Evolutionary conservation across 768 basidiomycete genomes (phyloP).

Genomic region (Lepiota brunneoincarnata): DNA sequence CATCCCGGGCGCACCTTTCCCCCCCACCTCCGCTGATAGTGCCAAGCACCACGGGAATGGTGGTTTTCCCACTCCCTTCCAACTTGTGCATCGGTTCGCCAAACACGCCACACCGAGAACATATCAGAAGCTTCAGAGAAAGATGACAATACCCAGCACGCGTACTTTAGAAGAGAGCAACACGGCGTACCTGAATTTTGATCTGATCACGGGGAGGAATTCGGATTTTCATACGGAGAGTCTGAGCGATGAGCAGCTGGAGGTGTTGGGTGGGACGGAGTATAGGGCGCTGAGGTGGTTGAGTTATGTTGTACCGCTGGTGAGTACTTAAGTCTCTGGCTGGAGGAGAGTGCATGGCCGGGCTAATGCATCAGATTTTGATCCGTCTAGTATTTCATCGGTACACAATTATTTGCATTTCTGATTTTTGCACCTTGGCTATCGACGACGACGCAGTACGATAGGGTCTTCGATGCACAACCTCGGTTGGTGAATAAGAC

Average conservation of each 20-base stretch:
- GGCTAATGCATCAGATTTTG: no score
- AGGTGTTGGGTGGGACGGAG: constrained; percentile 75
- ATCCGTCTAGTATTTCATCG: constrained; percentile 58
- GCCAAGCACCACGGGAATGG: constrained; percentile 40
- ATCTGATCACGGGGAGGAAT: constrained; percentile 55
- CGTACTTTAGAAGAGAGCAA: constrained; percentile 36
- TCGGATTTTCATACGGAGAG: constrained; percentile 51
- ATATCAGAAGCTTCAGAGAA: constrained; percentile 43
- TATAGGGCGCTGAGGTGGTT: constrained; percentile 58
- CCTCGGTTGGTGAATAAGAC: constrained; percentile 49
- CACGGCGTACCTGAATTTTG: constrained; percentile 34
- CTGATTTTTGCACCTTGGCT: constrained; percentile 65
- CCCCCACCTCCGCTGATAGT: not conserved
- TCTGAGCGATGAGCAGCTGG: constrained; percentile 64
- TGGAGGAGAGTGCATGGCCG: constrained; percentile 13
- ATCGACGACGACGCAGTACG: constrained; percentile 38
- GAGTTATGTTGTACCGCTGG: constrained; percentile 46
- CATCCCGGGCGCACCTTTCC: not conserved
- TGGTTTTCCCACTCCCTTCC: constrained; percentile 45
- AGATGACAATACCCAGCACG: constrained; percentile 49
- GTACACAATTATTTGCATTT: constrained; percentile 52
- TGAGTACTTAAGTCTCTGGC: constrained; percentile 21
- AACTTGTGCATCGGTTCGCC: constrained; percentile 35
- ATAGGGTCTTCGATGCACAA: constrained; percentile 48
- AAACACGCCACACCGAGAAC: constrained; percentile 40